Evolutionary conservation across 2,329 filamentous ascomycete genomes (phyloP).

Genomic region (Microdochium trichocladiopsis): DNA sequence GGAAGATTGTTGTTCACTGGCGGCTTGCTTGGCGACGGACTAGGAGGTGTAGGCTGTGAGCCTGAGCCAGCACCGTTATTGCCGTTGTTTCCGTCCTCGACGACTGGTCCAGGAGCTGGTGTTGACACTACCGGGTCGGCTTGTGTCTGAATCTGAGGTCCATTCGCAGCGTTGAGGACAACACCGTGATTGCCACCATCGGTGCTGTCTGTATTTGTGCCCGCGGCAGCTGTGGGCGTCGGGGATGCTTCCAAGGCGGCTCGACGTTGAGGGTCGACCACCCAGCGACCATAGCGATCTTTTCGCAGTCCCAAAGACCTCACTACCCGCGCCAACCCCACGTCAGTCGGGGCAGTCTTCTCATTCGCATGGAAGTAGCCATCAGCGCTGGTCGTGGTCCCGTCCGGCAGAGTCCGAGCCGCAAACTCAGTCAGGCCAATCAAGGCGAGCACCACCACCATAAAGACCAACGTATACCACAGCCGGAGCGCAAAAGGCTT

Average conservation of each 20-base stretch:
- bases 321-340: neutral
- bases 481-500: slow-evolving; percentile 12
- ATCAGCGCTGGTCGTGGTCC: neutral
- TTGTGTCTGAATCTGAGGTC: neutral
- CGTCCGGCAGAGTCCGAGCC: slow-evolving; percentile 17
- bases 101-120: neutral
- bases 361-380: neutral
- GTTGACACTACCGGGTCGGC: neutral
- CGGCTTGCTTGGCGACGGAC: neutral
- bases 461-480: slow-evolving; percentile 8
- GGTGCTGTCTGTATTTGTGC: no score
- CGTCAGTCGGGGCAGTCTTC: neutral
- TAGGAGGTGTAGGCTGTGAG: neutral
- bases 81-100: neutral
- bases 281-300: neutral
- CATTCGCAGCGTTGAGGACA: neutral
- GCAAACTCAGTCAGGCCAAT: slow-evolving; percentile 17
- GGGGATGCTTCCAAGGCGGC: neutral
- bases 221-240: no score
- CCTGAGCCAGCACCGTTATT: neutral
- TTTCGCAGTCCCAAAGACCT: neutral
- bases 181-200: no score
- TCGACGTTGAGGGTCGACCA: neutral
- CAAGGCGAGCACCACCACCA: slow-evolving; percentile 11
- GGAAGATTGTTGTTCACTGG: neutral